Conservation (phyloP, 306 rosid genomes). For the Ammopiptanthus mongolicus region DNA sequence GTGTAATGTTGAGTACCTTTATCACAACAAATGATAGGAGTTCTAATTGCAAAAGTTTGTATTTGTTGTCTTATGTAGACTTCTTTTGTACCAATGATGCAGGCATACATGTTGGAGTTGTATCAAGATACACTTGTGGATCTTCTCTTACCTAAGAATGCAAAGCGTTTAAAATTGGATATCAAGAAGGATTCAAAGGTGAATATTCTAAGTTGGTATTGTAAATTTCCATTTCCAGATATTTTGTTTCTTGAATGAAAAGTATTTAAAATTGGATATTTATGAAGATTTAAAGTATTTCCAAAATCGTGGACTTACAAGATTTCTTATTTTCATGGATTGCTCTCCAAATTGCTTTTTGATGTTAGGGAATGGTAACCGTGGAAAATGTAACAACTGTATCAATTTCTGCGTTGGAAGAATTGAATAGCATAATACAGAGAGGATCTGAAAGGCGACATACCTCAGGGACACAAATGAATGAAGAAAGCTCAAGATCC, state of each 20-base stretch:
- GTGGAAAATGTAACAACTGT: slow-evolving; percentile 70
- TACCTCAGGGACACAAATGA: slow-evolving; percentile 85
- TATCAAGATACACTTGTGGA: slow-evolving; percentile 96
- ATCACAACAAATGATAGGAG: neutral
- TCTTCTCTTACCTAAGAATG: slow-evolving; percentile 71
- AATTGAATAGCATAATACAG: slow-evolving; percentile 61
- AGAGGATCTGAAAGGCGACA: slow-evolving; percentile 79
- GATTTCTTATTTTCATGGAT: neutral
- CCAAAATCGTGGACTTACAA: neutral
- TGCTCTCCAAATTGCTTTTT: slow-evolving; percentile 13
- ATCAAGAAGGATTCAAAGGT: slow-evolving; percentile 96
- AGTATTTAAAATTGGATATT: neutral
- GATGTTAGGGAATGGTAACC: slow-evolving; percentile 82
- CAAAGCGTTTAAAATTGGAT: slow-evolving; percentile 68
- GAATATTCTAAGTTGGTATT: neutral
- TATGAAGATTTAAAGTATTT: neutral
- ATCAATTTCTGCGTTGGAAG: slow-evolving; percentile 69
- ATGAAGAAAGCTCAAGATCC: slow-evolving; percentile 92
- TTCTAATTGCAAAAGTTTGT: neutral
- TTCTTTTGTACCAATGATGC: slow-evolving; percentile 23
- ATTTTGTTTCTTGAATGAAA: neutral
- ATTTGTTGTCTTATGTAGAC: neutral
- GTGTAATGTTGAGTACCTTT: neutral
- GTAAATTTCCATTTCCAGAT: neutral
- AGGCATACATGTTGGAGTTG: slow-evolving; percentile 91